Conservation (phyloP, 441 rosid genomes). For the Pelargonium cotyledonis region DNA sequence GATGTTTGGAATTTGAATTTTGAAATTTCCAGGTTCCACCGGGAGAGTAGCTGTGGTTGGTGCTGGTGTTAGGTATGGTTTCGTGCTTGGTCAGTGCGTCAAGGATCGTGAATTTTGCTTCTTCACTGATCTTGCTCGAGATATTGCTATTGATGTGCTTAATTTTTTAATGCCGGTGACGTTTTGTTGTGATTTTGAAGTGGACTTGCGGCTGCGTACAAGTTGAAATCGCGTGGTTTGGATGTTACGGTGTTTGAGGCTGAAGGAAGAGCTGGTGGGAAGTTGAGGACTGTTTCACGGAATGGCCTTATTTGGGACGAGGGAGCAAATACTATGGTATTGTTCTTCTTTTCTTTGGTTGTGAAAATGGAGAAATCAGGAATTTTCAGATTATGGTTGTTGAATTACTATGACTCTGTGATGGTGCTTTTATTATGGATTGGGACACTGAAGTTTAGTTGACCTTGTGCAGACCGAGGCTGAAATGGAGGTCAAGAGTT, state of each 20-base stretch:
- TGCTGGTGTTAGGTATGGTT: conserved; percentile 71
- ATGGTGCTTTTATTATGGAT: neutral
- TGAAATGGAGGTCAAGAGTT: conserved; percentile 59
- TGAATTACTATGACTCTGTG: too few species aligned
- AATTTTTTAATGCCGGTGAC: conserved; percentile 10
- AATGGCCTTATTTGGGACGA: conserved; percentile 79
- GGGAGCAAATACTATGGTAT: conserved; percentile 94
- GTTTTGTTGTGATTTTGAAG: conserved; percentile 31
- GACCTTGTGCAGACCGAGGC: conserved; percentile 58
- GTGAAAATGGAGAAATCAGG: neutral
- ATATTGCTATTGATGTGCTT: neutral
- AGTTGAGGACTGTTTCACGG: conserved; percentile 55
- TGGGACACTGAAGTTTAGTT: conserved; percentile 7
- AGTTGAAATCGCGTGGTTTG: conserved; percentile 71
- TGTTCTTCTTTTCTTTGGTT: neutral
- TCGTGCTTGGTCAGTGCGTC: too few species aligned
- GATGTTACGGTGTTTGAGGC: conserved; percentile 78
- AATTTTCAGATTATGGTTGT: neutral
- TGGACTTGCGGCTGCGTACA: conserved; percentile 87
- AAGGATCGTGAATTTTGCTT: neutral
- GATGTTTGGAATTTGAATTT: conserved; percentile 7
- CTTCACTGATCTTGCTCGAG: neutral
- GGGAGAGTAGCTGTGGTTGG: conserved; percentile 83
- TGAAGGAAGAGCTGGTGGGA: conserved; percentile 81
- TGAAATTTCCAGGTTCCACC: conserved; percentile 35